phyloP scores from a whole-genome alignment of 768 basidiomycete genomes.

The Amanita phalloides region DNA sequence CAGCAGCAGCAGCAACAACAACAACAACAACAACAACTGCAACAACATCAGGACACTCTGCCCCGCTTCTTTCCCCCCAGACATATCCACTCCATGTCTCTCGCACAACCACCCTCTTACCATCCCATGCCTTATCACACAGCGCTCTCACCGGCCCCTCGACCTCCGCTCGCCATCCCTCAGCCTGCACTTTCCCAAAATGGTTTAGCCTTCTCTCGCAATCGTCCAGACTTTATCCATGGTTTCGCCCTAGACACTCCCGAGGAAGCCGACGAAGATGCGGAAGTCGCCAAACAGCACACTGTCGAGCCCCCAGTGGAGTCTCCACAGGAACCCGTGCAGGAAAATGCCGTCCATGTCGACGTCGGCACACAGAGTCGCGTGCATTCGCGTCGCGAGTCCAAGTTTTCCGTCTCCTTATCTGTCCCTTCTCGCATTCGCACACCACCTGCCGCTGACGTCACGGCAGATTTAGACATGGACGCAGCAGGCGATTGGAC shows the following conservation, averaged over 20 bases:
- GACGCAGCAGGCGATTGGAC: slow-evolving; percentile 69
- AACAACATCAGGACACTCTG: slow-evolving; percentile 53
- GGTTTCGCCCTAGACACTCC: slow-evolving; percentile 78
- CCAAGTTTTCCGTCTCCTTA: slow-evolving; percentile 54
- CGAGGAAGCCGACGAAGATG: slow-evolving; percentile 60
- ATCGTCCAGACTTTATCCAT: slow-evolving; percentile 60
- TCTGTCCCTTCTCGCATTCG: slow-evolving; percentile 56
- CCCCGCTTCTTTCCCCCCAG: slow-evolving; percentile 34
- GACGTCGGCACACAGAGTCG: slow-evolving; percentile 33
- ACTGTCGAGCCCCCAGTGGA: slow-evolving; percentile 14
- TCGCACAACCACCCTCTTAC: slow-evolving; percentile 47
- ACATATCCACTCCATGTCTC: slow-evolving; percentile 68
- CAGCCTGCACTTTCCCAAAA: slow-evolving; percentile 8
- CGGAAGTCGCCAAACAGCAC: slow-evolving; percentile 26
- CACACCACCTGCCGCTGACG: slow-evolving; percentile 22
- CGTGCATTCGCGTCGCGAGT: slow-evolving; percentile 60
- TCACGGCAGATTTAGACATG: slow-evolving; percentile 16
- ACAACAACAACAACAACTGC: slow-evolving; percentile 66
- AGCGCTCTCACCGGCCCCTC: slow-evolving; percentile 5
- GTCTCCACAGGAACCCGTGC: slow-evolving; percentile 13
- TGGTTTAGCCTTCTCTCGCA: slow-evolving; percentile 38
- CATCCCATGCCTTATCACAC: slow-evolving; percentile 13
- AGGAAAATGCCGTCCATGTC: slow-evolving; percentile 13
- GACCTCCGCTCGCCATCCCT: not conserved
- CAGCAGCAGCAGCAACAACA: slow-evolving; percentile 75